Evolutionary conservation across 106 monocot species (phyloP).

Genomic region (Dactylorhiza incarnata): DNA sequence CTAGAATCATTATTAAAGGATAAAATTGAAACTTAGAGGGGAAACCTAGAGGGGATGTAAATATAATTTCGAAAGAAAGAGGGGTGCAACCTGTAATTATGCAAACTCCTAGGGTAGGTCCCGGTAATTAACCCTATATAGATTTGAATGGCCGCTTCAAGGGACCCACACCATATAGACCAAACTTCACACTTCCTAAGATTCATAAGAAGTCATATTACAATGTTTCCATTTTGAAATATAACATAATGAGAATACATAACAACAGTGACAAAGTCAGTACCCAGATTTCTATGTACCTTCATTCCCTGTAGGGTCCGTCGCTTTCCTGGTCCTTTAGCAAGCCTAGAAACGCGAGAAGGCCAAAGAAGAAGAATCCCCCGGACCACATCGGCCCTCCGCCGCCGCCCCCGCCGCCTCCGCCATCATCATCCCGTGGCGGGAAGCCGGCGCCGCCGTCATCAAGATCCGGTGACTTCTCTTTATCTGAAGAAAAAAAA

Average conservation of each 20-base stretch:
- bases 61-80: too few relatives aligned
- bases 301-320: slow-evolving; percentile 17
- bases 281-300: background rate
- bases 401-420: slow-evolving; percentile 42
- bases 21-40: too few relatives aligned
- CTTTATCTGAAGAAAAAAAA: slow-evolving; percentile 18
- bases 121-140: too few relatives aligned
- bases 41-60: too few relatives aligned
- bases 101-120: too few relatives aligned
- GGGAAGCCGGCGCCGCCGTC: slow-evolving; percentile 43
- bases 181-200: too few relatives aligned
- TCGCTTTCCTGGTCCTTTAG: slow-evolving; percentile 35
- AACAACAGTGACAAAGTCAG: background rate
- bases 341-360: slow-evolving; percentile 28
- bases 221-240: background rate
- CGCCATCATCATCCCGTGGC: slow-evolving; percentile 30
- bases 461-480: slow-evolving; percentile 41
- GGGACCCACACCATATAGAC: too few relatives aligned
- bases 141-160: too few relatives aligned
- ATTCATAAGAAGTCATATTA: too few relatives aligned
- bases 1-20: too few relatives aligned
- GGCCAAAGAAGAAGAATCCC: slow-evolving; percentile 39
- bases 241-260: background rate
- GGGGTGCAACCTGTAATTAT: too few relatives aligned
- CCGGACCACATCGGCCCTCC: slow-evolving; percentile 33